Evolutionary conservation across 345 rosid species (phyloP).

Genomic region (Camelina laxa): DNA sequence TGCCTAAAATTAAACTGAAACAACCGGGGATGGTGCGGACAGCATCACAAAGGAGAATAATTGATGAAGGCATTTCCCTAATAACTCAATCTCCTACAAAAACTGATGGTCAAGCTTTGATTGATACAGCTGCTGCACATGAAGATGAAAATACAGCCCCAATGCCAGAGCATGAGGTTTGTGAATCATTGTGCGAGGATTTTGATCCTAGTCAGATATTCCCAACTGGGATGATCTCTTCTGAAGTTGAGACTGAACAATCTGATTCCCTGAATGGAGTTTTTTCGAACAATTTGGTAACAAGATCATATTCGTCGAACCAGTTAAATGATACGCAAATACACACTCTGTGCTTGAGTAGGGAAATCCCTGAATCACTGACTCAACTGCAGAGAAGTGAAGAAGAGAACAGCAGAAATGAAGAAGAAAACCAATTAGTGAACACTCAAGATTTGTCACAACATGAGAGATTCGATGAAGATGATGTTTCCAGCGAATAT

Average conservation of each 20-base stretch:
- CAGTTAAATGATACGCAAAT: conserved; percentile 44
- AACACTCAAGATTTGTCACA: conserved; percentile 50
- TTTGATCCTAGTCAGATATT: conserved; percentile 46
- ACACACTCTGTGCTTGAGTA: conserved; percentile 28
- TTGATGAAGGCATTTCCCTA: conserved; percentile 49
- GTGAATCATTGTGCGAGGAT: conserved; percentile 48
- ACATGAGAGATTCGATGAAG: conserved; percentile 54
- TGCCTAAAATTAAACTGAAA: conserved; percentile 65
- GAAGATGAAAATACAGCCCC: conserved; percentile 45
- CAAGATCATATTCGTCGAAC: conserved; percentile 40
- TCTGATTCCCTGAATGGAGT: conserved; percentile 48
- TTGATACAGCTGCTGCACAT: conserved; percentile 42
- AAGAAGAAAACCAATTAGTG: conserved; percentile 47
- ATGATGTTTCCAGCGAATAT: conserved; percentile 67
- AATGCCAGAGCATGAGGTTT: conserved; percentile 48
- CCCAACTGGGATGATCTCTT: conserved; percentile 39
- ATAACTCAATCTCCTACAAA: conserved; percentile 44
- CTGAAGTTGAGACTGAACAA: conserved; percentile 43
- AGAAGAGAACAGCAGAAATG: conserved; percentile 46
- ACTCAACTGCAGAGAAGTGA: conserved; percentile 45
- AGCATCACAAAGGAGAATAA: conserved; percentile 50
- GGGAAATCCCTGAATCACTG: conserved; percentile 44
- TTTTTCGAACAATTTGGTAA: conserved; percentile 38
- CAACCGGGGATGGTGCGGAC: conserved; percentile 44
- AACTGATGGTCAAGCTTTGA: conserved; percentile 35